Conservation (phyloP, 1,139 yeast species). For the Taphrina deformans region DNA sequence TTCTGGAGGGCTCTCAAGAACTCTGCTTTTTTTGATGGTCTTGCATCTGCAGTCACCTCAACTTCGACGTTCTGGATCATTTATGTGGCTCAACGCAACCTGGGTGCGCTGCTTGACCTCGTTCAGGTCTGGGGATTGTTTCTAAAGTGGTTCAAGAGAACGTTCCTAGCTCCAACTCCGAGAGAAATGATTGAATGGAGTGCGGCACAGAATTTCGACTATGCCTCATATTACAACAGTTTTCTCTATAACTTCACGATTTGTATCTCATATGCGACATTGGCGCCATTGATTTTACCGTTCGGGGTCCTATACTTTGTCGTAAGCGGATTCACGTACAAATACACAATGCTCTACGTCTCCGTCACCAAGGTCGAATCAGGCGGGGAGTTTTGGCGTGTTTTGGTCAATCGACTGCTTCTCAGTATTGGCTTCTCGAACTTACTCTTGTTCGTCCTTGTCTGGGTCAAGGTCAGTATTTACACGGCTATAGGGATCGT, state of each 20-base stretch:
- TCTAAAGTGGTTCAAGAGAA: conserved; percentile 43
- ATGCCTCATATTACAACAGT: conserved; percentile 46
- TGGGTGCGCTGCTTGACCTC: conserved; percentile 45
- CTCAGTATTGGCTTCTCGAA: conserved; percentile 48
- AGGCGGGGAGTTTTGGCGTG: conserved; percentile 49
- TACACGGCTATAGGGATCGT: conserved; percentile 43
- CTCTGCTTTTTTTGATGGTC: conserved; percentile 25
- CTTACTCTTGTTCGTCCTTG: conserved; percentile 46
- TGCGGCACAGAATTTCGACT: conserved; percentile 47
- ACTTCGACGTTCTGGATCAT: conserved; percentile 51
- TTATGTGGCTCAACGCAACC: conserved; percentile 45
- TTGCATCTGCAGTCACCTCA: conserved; percentile 43
- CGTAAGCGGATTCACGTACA: conserved; percentile 45
- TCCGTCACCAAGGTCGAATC: conserved; percentile 48
- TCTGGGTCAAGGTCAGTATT: conserved; percentile 44
- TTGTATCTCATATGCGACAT: conserved; percentile 47
- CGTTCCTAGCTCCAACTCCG: conserved; percentile 46
- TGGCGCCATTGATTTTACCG: conserved; percentile 49
- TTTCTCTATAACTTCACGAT: conserved; percentile 47
- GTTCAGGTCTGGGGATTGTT: conserved; percentile 45
- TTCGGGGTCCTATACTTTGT: conserved; percentile 45
- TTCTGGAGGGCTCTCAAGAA: conserved; percentile 37
- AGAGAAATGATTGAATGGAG: conserved; percentile 46
- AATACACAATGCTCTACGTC: conserved; percentile 47
- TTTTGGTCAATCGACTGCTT: conserved; percentile 45